Conservation (phyloP, 1,284 basidiomycete genomes). For the Trichosporon coremiiforme region DNA sequence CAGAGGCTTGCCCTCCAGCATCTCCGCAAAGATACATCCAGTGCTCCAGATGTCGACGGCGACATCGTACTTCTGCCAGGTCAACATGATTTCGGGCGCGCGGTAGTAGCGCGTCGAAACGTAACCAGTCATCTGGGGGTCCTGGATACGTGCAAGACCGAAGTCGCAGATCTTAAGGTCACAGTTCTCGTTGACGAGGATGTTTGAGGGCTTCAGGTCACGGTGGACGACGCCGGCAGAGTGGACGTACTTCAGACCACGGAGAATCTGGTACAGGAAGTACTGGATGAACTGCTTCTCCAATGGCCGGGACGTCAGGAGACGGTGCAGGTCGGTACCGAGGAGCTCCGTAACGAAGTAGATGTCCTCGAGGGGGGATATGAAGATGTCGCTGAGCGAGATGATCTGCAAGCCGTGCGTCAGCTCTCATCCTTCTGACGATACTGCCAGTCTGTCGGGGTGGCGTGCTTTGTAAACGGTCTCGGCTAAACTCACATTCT, state of each 20-base stretch:
- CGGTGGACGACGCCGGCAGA: conserved; percentile 98
- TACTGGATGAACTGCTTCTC: conserved; percentile 99
- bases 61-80: conserved; percentile 99
- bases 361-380: conserved; percentile 95
- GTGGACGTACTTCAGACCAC: conserved; percentile 98
- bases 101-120: conserved; percentile 99
- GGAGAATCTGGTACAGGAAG: conserved; percentile 97
- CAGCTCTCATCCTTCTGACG: background rate
- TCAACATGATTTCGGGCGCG: conserved; percentile 99
- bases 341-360: conserved; percentile 99
- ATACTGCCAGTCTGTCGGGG: background rate
- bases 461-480: background rate
- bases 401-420: conserved; percentile 70
- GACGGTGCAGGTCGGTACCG: conserved; percentile 94
- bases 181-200: conserved; percentile 99
- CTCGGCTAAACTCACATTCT: conserved; percentile 69
- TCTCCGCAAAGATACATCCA: conserved; percentile 99
- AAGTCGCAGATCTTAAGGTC: conserved; percentile 99
- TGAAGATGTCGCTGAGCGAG: conserved; percentile 97
- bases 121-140: conserved; percentile 99
- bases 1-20: conserved; percentile 97
- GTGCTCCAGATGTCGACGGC: conserved; percentile 99
- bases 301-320: conserved; percentile 91
- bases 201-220: conserved; percentile 99
- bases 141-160: conserved; percentile 83